Conservation (phyloP, 306 rosid species). For the Aeschynomene evenia region DNA sequence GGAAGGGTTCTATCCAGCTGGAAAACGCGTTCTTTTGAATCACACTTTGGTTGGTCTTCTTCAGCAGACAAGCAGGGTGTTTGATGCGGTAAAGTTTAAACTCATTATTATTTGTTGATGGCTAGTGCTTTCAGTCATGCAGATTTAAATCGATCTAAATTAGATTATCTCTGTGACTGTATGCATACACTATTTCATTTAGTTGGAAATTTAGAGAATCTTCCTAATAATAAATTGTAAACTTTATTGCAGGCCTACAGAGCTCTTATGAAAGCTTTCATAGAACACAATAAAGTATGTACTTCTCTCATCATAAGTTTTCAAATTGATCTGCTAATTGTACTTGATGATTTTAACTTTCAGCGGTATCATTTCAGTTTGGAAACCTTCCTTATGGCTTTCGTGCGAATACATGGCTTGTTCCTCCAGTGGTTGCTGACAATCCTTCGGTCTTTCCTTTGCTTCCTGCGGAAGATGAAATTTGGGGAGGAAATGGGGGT, state of each 20-base stretch:
- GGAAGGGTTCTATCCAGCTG: constrained; percentile 94
- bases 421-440: constrained; percentile 89
- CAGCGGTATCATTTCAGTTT: constrained; percentile 60
- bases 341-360: constrained; percentile 22
- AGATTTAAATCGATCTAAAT: too few species aligned
- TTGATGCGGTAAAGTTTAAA: constrained; percentile 71
- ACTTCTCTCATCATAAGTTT: constrained; percentile 15
- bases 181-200: too few species aligned
- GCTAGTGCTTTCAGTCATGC: too few species aligned
- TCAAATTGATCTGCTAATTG: constrained; percentile 1
- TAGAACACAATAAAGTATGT: constrained; percentile 85
- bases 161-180: too few species aligned
- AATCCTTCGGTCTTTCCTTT: constrained; percentile 65
- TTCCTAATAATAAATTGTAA: neutral
- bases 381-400: constrained; percentile 98
- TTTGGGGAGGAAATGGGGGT: constrained; percentile 96
- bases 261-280: constrained; percentile 86
- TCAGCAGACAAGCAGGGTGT: constrained; percentile 90
- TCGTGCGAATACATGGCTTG: constrained; percentile 96
- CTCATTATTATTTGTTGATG: too few species aligned
- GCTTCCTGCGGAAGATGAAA: constrained; percentile 84
- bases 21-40: constrained; percentile 65
- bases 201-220: too few species aligned
- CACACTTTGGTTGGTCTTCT: constrained; percentile 83
- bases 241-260: constrained; percentile 71